Evolutionary conservation across 192 early-diverging fungal genomes (phyloP).

Genomic region (Podila epigama): DNA sequence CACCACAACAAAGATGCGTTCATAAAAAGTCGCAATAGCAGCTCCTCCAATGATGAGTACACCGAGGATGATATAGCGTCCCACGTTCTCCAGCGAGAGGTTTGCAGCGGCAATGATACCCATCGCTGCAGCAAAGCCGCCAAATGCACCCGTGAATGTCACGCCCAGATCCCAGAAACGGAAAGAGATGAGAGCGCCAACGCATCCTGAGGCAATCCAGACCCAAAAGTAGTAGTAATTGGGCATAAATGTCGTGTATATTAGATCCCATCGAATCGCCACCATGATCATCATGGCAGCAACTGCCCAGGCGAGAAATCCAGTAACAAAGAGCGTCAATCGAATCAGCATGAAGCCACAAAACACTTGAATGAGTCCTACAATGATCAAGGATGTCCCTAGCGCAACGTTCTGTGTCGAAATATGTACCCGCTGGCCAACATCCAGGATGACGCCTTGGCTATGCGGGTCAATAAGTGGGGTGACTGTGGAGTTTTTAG

Average conservation of each 20-base stretch:
- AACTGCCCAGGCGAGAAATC: slow-evolving; percentile 36
- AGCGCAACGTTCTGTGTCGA: slow-evolving; percentile 19
- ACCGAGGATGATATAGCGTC: slow-evolving; percentile 35
- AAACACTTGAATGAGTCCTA: slow-evolving; percentile 35
- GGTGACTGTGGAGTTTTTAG: slow-evolving; percentile 14
- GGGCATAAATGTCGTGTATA: slow-evolving; percentile 36
- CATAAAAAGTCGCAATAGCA: slow-evolving; percentile 47
- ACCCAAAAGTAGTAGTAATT: slow-evolving; percentile 41
- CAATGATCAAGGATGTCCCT: slow-evolving; percentile 16
- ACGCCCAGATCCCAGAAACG: slow-evolving; percentile 49
- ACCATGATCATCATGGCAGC: slow-evolving; percentile 41
- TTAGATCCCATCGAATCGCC: slow-evolving; percentile 38
- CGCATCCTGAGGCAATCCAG: slow-evolving; percentile 24
- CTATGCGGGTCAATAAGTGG: slow-evolving; percentile 5
- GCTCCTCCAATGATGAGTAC: slow-evolving; percentile 45
- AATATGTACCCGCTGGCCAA: slow-evolving; percentile 17
- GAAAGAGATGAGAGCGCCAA: slow-evolving; percentile 19
- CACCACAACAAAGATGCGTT: slow-evolving; percentile 53
- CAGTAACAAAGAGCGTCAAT: slow-evolving; percentile 26
- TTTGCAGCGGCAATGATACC: slow-evolving; percentile 35
- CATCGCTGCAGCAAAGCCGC: slow-evolving; percentile 42
- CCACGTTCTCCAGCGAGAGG: slow-evolving; percentile 16
- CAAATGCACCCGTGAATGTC: slow-evolving; percentile 34
- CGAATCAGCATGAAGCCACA: slow-evolving; percentile 44
- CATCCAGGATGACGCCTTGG: slow-evolving; percentile 2